Percentiles rank a stretch among this genome's conserved stretches.
phyloP scores from a whole-genome alignment of 768 basidiomycete species.

The Tulasnella sp. region DNA sequence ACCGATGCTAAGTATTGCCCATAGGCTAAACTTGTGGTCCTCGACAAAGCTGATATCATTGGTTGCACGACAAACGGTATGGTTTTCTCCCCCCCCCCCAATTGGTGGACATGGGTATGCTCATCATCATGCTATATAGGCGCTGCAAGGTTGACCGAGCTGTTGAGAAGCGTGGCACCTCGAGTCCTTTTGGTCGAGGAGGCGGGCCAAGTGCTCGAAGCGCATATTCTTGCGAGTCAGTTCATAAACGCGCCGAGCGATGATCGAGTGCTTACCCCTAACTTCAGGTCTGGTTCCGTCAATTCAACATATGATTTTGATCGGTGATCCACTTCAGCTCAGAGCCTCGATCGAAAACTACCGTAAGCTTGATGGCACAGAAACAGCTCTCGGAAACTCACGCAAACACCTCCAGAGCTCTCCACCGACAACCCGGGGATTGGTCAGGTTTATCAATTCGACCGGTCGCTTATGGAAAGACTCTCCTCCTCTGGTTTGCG shows the following conservation, averaged over 20 bases:
- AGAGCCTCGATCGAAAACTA: slow-evolving; percentile 62
- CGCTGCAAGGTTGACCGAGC: slow-evolving; percentile 64
- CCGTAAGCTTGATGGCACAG: neutral
- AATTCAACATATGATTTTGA: slow-evolving; percentile 73
- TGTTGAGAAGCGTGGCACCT: slow-evolving; percentile 64
- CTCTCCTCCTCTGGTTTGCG: slow-evolving; percentile 57
- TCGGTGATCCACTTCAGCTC: slow-evolving; percentile 68
- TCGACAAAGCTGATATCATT: slow-evolving; percentile 61
- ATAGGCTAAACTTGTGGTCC: slow-evolving; percentile 60
- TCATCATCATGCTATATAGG: slow-evolving; percentile 47
- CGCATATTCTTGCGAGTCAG: slow-evolving; percentile 61
- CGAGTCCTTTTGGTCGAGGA: slow-evolving; percentile 74
- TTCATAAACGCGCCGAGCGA: neutral
- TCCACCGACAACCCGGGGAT: slow-evolving; percentile 57
- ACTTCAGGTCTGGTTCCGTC: slow-evolving; percentile 57
- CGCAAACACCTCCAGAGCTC: neutral
- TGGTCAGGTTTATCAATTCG: slow-evolving; percentile 61
- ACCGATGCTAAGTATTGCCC: neutral
- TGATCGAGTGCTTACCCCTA: neutral
- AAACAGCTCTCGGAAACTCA: slow-evolving; percentile 40
- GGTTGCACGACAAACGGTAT: slow-evolving; percentile 78
- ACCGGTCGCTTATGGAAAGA: slow-evolving; percentile 77
- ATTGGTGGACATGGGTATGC: neutral
- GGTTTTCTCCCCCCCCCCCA: neutral
- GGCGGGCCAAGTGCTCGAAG: slow-evolving; percentile 80